Percentiles rank a stretch among this genome's conserved stretches.
These are phyloP conservation scores for Boletus sp. DNA, from an alignment of 768 basidiomycete species.

Conservation along the genomic window DNA sequence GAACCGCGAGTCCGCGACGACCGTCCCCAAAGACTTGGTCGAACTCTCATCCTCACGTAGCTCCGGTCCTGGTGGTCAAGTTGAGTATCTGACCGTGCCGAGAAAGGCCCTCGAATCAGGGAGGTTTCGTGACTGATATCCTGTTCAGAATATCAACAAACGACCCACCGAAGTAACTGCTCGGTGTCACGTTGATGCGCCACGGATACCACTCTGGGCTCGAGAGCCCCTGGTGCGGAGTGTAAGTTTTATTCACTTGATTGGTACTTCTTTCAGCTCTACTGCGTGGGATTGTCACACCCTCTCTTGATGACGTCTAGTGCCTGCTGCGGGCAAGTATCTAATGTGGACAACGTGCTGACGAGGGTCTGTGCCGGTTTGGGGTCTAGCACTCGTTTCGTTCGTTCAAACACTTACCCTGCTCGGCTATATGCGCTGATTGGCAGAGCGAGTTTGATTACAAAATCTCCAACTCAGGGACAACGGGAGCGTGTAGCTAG, in stretches of 20 bases:
- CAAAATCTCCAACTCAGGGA: slow-evolving; percentile 19
- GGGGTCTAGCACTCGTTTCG: neutral
- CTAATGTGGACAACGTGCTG: slow-evolving; percentile 72
- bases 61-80: slow-evolving; percentile 85
- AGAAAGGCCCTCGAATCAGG: neutral
- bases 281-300: slow-evolving; percentile 64
- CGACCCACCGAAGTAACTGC: slow-evolving; percentile 79
- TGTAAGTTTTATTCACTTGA: slow-evolving; percentile 36
- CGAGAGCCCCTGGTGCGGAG: slow-evolving; percentile 42
- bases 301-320: slow-evolving; percentile 69
- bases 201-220: slow-evolving; percentile 74
- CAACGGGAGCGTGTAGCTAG: slow-evolving; percentile 25
- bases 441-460: slow-evolving; percentile 18
- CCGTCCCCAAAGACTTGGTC: slow-evolving; percentile 52
- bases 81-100: slow-evolving; percentile 26
- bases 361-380: slow-evolving; percentile 44
- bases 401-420: neutral
- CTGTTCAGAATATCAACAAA: slow-evolving; percentile 75
- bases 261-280: slow-evolving; percentile 40
- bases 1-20: slow-evolving; percentile 20
- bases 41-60: slow-evolving; percentile 71
- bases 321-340: slow-evolving; percentile 68
- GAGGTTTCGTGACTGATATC: neutral
- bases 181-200: slow-evolving; percentile 51
- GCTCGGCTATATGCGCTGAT: slow-evolving; percentile 29